Conservation (phyloP, 805 yeast genomes). For the Ogataea philodendri region DNA sequence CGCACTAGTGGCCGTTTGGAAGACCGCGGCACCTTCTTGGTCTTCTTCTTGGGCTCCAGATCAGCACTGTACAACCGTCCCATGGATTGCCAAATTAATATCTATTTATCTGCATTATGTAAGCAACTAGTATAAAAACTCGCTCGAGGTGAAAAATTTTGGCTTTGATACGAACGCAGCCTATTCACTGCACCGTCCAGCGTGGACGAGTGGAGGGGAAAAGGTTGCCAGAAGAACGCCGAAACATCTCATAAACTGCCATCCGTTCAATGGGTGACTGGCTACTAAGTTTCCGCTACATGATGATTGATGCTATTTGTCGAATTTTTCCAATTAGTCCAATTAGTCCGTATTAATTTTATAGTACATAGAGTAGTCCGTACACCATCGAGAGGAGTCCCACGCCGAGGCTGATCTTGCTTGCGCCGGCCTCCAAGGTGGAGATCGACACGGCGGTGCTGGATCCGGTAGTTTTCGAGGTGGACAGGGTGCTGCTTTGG, state of each 20-base stretch:
- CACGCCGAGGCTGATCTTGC: conserved; percentile 7
- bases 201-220: conserved; percentile 46
- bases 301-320: conserved; percentile 25
- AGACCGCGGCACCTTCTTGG: background rate
- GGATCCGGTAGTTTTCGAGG: conserved; percentile 4
- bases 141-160: conserved; percentile 6
- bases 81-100: background rate
- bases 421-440: conserved; percentile 18
- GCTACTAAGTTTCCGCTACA: conserved; percentile 41
- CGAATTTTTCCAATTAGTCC: too few relatives aligned
- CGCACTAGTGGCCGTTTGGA: background rate
- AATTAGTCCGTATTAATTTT: conserved; percentile 1
- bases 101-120: background rate
- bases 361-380: conserved; percentile 15
- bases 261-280: conserved; percentile 26
- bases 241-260: conserved; percentile 41
- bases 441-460: conserved; percentile 15
- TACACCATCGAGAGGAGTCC: conserved; percentile 16
- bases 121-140: conserved; percentile 5
- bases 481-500: conserved; percentile 6
- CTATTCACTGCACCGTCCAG: conserved; percentile 45
- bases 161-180: conserved; percentile 40
- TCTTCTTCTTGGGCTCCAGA: background rate
- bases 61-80: conserved; percentile 6
- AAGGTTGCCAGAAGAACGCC: conserved; percentile 37